These are phyloP conservation scores for Scytalidium sp. DNA, from an alignment of 2,329 filamentous ascomycete genomes.

Conservation along the genomic window DNA sequence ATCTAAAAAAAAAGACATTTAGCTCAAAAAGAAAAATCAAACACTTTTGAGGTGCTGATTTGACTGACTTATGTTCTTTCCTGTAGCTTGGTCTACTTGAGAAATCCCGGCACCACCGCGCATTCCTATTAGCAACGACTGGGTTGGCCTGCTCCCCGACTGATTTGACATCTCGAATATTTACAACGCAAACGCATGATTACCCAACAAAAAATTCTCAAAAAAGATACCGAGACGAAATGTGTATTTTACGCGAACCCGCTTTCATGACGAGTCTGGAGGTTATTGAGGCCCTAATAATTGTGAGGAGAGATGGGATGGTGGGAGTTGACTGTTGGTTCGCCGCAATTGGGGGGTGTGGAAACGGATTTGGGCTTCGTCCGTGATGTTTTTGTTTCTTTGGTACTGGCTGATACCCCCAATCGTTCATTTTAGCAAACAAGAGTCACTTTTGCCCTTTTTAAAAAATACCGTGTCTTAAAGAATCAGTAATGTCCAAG, in stretches of 20 bases:
- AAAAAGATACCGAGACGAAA: background rate
- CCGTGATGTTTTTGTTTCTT: background rate
- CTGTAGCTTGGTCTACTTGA: conserved; percentile 8
- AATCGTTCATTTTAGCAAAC: background rate
- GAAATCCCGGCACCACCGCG: background rate
- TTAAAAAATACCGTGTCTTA: too few species aligned
- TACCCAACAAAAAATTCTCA: background rate
- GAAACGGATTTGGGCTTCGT: background rate
- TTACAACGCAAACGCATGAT: too few species aligned
- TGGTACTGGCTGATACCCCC: background rate
- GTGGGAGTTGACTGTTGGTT: background rate
- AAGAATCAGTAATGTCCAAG: too few species aligned
- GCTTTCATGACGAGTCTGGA: background rate
- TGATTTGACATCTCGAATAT: too few species aligned
- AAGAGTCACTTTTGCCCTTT: too few species aligned
- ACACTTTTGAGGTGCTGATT: background rate
- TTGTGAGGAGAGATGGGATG: too few species aligned
- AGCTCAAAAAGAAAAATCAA: background rate
- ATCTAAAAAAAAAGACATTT: conserved; percentile 51
- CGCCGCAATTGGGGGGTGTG: background rate
- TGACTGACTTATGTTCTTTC: background rate
- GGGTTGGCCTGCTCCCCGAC: too few species aligned
- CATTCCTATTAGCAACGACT: background rate
- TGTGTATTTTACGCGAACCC: background rate
- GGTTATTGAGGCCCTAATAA: too few species aligned